Base-by-base conservation (phyloP, 148 eudicot genomes). In the Cornus florida region DNA sequence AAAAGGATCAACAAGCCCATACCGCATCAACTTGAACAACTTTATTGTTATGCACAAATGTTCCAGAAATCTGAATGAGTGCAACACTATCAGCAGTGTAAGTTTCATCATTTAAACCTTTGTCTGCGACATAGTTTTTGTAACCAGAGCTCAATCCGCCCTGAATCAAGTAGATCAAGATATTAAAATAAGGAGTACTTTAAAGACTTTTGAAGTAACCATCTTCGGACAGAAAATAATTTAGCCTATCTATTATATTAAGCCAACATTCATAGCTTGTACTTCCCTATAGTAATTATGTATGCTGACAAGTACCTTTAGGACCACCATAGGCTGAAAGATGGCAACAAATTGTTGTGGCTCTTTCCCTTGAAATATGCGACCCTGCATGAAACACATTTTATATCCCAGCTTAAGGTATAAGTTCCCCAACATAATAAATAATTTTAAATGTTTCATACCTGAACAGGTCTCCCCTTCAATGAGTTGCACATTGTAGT, bases 391-490 rank as follows among this genome's bases (percentile, higher is more conserved):
- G 60, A 75, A 50, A 71, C 66, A 67, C 16, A 71, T 19, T 57
- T 35, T 20, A 78, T 72, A 13, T 53, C 59, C 59, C 59, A 12
- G 46, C 19, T 2, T 67, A 77, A 41, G 43, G 28, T 33, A 7
- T 69, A 50, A 39, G 41, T 68, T 39, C 28, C 67, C 72, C 13
- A n/a, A 11, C 16, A 5, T 32, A 69, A 77, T 64, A 46, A 71
- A 50, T 48, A 80, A 41, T 56, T 28, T 28, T 57, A 41, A 66
- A 41, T 56, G 23, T 57, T 77, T 38, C 10, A 74, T 91, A 97
- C 99, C 99, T 83, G 88, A 39, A 86, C 97, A 83, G 99, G 97
- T 88, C 97, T 90, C 80, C 97, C 97, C 82, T 97, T 97, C 66
- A 94, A 84, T 59, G 99, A 92, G 84, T 90, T 97, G 85, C 83